phyloP scores from a whole-genome alignment of 2,329 filamentous ascomycete species.

The Didymella keratinophila region DNA sequence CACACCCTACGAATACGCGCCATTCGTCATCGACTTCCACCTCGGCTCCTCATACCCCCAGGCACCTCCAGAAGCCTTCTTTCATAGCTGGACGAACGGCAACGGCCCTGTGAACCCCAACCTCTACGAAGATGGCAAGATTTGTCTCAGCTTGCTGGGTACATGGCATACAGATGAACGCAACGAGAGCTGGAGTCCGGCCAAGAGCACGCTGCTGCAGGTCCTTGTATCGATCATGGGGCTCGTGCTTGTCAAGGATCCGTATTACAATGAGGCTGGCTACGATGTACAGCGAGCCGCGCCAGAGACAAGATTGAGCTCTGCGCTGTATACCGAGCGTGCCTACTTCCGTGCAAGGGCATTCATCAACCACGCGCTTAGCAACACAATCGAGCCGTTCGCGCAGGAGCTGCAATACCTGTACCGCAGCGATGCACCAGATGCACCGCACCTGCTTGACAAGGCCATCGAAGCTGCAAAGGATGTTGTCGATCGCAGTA shows the following conservation, averaged over 20 bases:
- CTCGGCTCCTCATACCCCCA: conserved; percentile 60
- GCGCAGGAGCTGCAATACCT: conserved; percentile 62
- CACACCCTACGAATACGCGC: conserved; percentile 68
- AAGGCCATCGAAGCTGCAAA: conserved; percentile 55
- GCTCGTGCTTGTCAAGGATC: conserved; percentile 65
- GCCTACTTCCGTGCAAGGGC: conserved; percentile 61
- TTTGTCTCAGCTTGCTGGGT: conserved; percentile 66
- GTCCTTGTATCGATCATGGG: conserved; percentile 65
- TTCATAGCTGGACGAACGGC: conserved; percentile 66
- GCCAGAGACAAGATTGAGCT: conserved; percentile 56
- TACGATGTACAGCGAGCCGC: conserved; percentile 62
- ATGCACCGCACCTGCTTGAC: conserved; percentile 52
- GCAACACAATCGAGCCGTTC: conserved; percentile 55
- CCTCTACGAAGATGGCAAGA: conserved; percentile 68
- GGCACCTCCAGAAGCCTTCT: conserved; percentile 63
- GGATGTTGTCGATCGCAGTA: conserved; percentile 53
- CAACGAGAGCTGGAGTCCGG: conserved; percentile 62
- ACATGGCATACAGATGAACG: conserved; percentile 65
- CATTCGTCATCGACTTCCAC: conserved; percentile 67
- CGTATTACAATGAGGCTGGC: conserved; percentile 71
- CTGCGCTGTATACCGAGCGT: conserved; percentile 62
- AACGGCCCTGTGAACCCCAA: conserved; percentile 67
- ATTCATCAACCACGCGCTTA: conserved; percentile 60
- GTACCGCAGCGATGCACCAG: conserved; percentile 53
- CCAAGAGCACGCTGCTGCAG: conserved; percentile 64